These are phyloP conservation scores for Podospora pseudocomata DNA, from an alignment of 495 filamentous ascomycete species.

Conservation along the genomic window DNA sequence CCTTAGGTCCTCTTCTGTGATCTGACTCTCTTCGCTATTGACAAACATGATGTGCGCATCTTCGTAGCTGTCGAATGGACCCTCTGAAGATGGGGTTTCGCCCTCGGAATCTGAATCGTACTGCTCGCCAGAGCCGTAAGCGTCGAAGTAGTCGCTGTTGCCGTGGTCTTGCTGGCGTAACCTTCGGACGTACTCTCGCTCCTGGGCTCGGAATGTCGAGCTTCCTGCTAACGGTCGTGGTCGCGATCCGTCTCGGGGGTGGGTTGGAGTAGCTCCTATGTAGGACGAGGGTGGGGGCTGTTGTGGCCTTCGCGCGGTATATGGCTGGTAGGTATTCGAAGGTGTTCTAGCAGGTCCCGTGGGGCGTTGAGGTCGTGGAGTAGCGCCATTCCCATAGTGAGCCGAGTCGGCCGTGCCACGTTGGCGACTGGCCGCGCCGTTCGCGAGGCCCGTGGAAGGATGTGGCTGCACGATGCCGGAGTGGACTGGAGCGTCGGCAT, in stretches of 20 bases:
- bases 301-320: slow-evolving; percentile 35
- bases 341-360: slow-evolving; percentile 41
- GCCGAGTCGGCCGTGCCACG: slow-evolving; percentile 25
- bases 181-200: slow-evolving; percentile 47
- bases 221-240: slow-evolving; percentile 67
- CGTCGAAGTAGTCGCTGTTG: slow-evolving; percentile 73
- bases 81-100: slow-evolving; percentile 76
- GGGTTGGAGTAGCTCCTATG: slow-evolving; percentile 51
- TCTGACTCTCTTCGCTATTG: slow-evolving; percentile 79
- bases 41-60: slow-evolving; percentile 87
- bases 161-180: slow-evolving; percentile 56
- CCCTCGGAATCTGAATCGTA: slow-evolving; percentile 86
- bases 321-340: slow-evolving; percentile 50
- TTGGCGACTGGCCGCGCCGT: slow-evolving; percentile 35
- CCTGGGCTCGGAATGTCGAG: slow-evolving; percentile 55
- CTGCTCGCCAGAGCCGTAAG: slow-evolving; percentile 60
- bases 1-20: slow-evolving; percentile 82
- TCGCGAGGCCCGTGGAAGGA: slow-evolving; percentile 21
- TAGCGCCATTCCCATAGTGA: slow-evolving; percentile 27
- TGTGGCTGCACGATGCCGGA: slow-evolving; percentile 36
- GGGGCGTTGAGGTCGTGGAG: slow-evolving; percentile 34
- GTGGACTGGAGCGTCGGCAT: slow-evolving; percentile 34
- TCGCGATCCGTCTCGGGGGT: slow-evolving; percentile 76
- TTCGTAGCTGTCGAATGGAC: slow-evolving; percentile 79
- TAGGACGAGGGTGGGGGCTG: slow-evolving; percentile 30